These are phyloP conservation scores for Hypoxylon sp. DNA, from an alignment of 2,329 filamentous ascomycete species.

Conservation along the genomic window DNA sequence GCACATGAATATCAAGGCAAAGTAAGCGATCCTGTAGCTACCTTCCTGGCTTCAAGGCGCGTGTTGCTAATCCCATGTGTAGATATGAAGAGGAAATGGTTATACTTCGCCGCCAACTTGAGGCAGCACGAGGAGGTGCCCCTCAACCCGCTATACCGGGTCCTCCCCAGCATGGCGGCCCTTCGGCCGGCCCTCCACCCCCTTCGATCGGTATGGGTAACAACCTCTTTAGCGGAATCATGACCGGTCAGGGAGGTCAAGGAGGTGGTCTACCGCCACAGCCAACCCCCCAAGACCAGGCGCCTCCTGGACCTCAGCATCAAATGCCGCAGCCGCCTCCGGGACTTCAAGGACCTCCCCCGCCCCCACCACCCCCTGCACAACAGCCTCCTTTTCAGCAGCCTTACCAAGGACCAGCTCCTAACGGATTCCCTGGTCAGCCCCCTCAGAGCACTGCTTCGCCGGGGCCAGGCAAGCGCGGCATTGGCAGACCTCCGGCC, in stretches of 20 bases:
- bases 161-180: conserved; percentile 80
- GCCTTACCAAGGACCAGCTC: conserved; percentile 71
- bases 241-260: conserved; percentile 87
- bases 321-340: conserved; percentile 83
- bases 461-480: conserved; percentile 81
- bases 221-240: conserved; percentile 95
- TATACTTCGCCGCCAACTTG: conserved; percentile 88
- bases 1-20: conserved; percentile 88
- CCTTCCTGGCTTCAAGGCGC: background rate
- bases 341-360: conserved; percentile 69
- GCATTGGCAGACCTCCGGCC: conserved; percentile 74
- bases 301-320: conserved; percentile 63
- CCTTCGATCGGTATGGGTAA: conserved; percentile 92
- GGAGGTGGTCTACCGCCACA: conserved; percentile 86
- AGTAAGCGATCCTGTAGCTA: conserved; percentile 69
- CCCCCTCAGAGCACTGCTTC: conserved; percentile 87
- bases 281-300: conserved; percentile 72
- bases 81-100: conserved; percentile 96
- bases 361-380: conserved; percentile 70
- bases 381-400: conserved; percentile 80
- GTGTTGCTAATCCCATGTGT: conserved; percentile 34
- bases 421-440: conserved; percentile 83
- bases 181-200: conserved; percentile 77
- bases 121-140: conserved; percentile 75
- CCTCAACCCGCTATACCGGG: conserved; percentile 72